phyloP scores from a whole-genome alignment of 2,329 filamentous ascomycete species.

The Claviceps monticola region DNA sequence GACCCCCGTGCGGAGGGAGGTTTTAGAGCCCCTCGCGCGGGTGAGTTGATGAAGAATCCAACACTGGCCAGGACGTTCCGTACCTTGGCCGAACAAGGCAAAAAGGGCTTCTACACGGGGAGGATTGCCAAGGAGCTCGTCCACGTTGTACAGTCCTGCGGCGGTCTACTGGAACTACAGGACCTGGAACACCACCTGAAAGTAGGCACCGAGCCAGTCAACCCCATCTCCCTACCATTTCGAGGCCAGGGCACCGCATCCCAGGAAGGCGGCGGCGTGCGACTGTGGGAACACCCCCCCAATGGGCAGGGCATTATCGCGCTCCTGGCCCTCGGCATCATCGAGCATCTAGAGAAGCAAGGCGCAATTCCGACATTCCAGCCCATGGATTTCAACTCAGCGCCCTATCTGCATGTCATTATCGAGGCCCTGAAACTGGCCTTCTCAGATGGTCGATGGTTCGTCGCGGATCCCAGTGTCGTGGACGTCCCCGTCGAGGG shows the following conservation, averaged over 20 bases:
- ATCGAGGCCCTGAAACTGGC: slow-evolving; percentile 80
- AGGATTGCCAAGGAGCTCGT: slow-evolving; percentile 69
- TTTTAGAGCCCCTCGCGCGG: slow-evolving; percentile 58
- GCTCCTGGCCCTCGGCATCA: slow-evolving; percentile 82
- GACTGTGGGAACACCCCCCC: slow-evolving; percentile 93
- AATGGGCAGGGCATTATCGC: slow-evolving; percentile 95
- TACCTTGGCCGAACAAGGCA: slow-evolving; percentile 63
- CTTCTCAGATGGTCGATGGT: slow-evolving; percentile 86
- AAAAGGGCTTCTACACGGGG: slow-evolving; percentile 83
- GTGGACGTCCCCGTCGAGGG: slow-evolving; percentile 52
- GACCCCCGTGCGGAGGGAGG: slow-evolving; percentile 56
- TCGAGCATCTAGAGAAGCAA: slow-evolving; percentile 68
- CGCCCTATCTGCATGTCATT: slow-evolving; percentile 69
- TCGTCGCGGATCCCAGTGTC: slow-evolving; percentile 69
- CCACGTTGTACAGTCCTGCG: slow-evolving; percentile 60
- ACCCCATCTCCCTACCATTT: slow-evolving; percentile 74
- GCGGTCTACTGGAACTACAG: slow-evolving; percentile 64
- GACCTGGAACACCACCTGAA: slow-evolving; percentile 66
- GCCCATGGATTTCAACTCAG: slow-evolving; percentile 63
- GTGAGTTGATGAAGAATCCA: slow-evolving; percentile 82
- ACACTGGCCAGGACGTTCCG: slow-evolving; percentile 71
- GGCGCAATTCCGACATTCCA: slow-evolving; percentile 62
- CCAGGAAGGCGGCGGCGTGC: slow-evolving; percentile 45
- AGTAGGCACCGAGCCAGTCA: slow-evolving; percentile 58
- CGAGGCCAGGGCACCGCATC: slow-evolving; percentile 40